Evolutionary conservation across 2,329 filamentous ascomycete genomes (phyloP), one percentile per base, ranked within the genome.

Genomic region (Rhinocladiella similis): DNA sequence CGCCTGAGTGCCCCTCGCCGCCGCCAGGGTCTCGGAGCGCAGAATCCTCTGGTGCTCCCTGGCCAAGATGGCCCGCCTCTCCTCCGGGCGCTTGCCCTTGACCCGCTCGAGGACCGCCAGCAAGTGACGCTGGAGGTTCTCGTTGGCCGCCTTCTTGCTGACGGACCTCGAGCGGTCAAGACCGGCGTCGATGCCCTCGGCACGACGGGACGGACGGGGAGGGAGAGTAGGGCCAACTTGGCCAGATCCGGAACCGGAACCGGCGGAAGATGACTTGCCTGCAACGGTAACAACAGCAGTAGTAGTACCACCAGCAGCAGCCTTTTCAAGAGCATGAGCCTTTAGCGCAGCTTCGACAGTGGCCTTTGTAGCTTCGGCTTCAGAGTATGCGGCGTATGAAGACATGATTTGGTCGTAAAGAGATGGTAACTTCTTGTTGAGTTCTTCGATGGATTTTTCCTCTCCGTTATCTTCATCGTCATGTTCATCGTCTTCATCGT

Each of bases 1-100:
- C 2, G 14, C 19, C 27, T 54, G 51, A 6, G 46, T 27, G 13
- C 47, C 50, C 7, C 52, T 51, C 9, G 52, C 56, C n/a, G 42
- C 52, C 16, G 52, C 52, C n/a, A 56, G 33, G 25, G 57, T 60
- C 38, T 56, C 53, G 6, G 57, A 60, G 1, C 19, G 47, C 9
- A 54, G 39, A 38, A 60, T 49, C 10, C 52, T 38, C 20, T 56
- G 50, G 27, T 36, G 36, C 20, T 53, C 57, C 4, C 48, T 46
- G 4, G 46, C 50, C 10, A 59, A 41, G 22, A 53, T 48, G 5
- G 50, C 42, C 12, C 53, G 57, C 36, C 57, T 49, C 5, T 16
- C 49, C 2, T 43, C 7, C 6, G n/a, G 16, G 14, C n/a, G 19
- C 12, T 43, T 42, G 42, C 36, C 45, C 7, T 41, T n/a, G 13